These are phyloP conservation scores for Rhododendron ferrugineum DNA, from an alignment of 148 eudicot species.

Conservation along the genomic window DNA sequence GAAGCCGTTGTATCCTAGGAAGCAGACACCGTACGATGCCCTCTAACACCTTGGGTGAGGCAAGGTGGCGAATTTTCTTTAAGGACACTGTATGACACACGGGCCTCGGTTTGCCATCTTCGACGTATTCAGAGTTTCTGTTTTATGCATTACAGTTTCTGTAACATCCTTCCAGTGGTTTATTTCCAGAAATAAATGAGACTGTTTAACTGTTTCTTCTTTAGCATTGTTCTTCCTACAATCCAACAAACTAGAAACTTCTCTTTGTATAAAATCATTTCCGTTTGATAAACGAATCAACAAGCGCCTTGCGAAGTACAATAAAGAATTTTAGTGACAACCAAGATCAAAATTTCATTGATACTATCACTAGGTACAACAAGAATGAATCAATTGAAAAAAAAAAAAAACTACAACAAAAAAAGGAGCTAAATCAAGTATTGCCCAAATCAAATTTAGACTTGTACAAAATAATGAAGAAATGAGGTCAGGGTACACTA, in stretches of 20 bases:
- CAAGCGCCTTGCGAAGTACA: neutral
- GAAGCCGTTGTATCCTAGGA: no score
- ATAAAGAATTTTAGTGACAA: neutral
- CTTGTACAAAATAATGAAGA: conserved; percentile 20
- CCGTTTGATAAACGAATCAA: neutral
- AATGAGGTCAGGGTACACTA: conserved; percentile 13
- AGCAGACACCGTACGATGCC: no score
- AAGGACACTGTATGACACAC: no score
- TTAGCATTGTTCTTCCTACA: neutral
- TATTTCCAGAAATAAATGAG: no score
- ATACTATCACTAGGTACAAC: neutral
- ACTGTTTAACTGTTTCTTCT: no score
- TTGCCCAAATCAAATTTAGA: neutral
- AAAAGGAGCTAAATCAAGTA: conserved; percentile 3
- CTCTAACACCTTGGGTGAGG: no score
- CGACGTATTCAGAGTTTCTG: no score
- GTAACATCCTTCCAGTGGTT: no score
- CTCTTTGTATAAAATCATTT: neutral
- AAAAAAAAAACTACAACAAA: neutral
- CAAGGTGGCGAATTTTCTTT: no score
- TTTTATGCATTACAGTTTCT: no score
- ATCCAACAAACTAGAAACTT: neutral
- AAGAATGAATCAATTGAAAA: conserved; percentile 5
- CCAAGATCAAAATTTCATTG: neutral
- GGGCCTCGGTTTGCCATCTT: no score